Percentiles rank a stretch among this genome's conserved stretches.
These are phyloP conservation scores for grape (Vitis vinifera) DNA, from an alignment of 164 flowering plant genomes.

Conservation along the genomic window DNA sequence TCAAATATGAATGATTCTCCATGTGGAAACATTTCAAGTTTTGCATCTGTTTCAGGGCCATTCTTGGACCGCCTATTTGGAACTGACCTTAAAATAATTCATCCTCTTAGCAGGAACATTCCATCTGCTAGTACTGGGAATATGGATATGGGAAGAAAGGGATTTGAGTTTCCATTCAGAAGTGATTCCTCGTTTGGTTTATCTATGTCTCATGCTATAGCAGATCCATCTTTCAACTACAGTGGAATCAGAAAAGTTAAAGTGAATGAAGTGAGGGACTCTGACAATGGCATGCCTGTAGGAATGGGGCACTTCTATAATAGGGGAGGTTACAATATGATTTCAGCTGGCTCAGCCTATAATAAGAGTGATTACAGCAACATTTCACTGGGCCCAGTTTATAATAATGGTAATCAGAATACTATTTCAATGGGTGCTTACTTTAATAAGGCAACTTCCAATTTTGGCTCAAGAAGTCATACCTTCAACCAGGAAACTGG, in stretches of 20 bases:
- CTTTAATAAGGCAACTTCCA: slow-evolving; percentile 22
- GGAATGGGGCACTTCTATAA: slow-evolving; percentile 20
- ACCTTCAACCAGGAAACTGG: slow-evolving; percentile 25
- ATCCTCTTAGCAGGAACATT: slow-evolving; percentile 26
- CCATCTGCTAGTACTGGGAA: slow-evolving; percentile 25
- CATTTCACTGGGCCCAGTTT: slow-evolving; percentile 24
- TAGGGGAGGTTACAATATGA: slow-evolving; percentile 18
- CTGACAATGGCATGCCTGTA: slow-evolving; percentile 27
- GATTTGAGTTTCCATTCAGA: slow-evolving; percentile 29
- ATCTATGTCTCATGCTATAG: slow-evolving; percentile 40
- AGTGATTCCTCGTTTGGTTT: slow-evolving; percentile 29
- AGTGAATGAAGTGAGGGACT: slow-evolving; percentile 41
- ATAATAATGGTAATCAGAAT: slow-evolving; percentile 17
- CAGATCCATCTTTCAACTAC: slow-evolving; percentile 32
- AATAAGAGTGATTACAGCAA: slow-evolving; percentile 16
- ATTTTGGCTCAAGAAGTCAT: slow-evolving; percentile 22
- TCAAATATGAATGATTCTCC: slow-evolving; percentile 23
- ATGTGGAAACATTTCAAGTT: slow-evolving; percentile 31
- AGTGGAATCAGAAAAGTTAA: slow-evolving; percentile 45
- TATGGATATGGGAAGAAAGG: slow-evolving; percentile 35
- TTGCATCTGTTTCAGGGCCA: slow-evolving; percentile 28
- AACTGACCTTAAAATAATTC: slow-evolving; percentile 25
- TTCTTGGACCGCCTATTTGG: slow-evolving; percentile 34
- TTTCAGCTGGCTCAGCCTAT: slow-evolving; percentile 19
- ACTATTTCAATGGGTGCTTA: slow-evolving; percentile 18